A percentile compares a stretch with the other conserved stretches of the same genome.
These are phyloP conservation scores for Eucalyptus pauciflora DNA, from an alignment of 345 rosid species.

Conservation along the genomic window DNA sequence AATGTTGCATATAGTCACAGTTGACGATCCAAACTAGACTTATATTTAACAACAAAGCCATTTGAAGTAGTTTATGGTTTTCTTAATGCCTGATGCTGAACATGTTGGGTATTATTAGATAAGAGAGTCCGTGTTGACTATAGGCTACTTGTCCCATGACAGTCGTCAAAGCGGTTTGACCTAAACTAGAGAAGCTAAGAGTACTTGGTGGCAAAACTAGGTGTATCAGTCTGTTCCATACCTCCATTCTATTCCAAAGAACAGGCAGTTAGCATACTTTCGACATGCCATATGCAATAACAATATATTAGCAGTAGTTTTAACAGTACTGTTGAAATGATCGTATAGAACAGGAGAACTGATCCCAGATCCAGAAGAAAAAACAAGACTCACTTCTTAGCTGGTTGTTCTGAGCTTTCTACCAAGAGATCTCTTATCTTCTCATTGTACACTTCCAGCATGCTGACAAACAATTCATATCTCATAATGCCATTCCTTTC, in stretches of 20 bases:
- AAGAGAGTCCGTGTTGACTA: not conserved
- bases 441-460: conserved; percentile 96
- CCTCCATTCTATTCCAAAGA: not conserved
- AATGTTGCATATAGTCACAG: not conserved
- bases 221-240: not conserved
- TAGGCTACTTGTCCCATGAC: not conserved
- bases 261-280: not conserved
- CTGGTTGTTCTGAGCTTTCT: conserved; percentile 59
- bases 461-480: conserved; percentile 78
- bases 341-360: not conserved
- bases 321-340: not conserved
- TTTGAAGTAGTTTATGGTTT: not conserved
- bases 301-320: not conserved
- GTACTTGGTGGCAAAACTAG: not conserved
- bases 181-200: not conserved
- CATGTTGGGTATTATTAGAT: not conserved
- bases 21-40: not conserved
- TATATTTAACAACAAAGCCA: not conserved
- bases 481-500: conserved; percentile 43
- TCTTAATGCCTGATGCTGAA: not conserved
- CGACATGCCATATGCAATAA: not conserved
- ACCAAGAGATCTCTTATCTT: conserved; percentile 83
- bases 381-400: conserved; percentile 43
- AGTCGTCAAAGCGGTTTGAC: not conserved
- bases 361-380: not conserved